Evolutionary conservation across 1,284 basidiomycete species (phyloP).

Genomic region (Apiotrichum siamense): DNA sequence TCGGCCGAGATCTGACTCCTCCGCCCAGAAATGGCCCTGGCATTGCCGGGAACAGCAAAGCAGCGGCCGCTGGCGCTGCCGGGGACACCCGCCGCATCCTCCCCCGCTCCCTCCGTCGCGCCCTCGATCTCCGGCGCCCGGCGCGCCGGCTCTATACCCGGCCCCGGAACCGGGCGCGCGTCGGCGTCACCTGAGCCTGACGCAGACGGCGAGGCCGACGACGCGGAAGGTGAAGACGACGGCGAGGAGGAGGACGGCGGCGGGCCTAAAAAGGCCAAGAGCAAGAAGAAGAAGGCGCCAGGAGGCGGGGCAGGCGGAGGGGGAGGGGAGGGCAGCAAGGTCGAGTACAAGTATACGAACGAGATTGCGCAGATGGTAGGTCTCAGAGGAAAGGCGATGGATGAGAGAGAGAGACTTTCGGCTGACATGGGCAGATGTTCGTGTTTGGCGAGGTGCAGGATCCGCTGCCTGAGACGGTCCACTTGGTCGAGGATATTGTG

Average conservation of each 20-base stretch:
- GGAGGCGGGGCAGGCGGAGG: constrained; percentile 2
- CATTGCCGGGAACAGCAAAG: constrained; percentile 12
- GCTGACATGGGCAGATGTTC: constrained; percentile 63
- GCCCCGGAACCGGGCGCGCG: constrained; percentile 1
- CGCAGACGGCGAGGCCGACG: constrained; percentile 34
- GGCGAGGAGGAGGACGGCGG: not conserved
- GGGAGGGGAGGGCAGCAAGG: constrained; percentile 15
- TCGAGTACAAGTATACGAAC: constrained; percentile 64
- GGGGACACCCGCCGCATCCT: not conserved
- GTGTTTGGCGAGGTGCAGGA: constrained; percentile 94
- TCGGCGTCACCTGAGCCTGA: constrained; percentile 27
- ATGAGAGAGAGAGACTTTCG: not conserved
- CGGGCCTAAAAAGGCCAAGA: constrained; percentile 15
- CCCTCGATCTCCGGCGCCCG: not conserved
- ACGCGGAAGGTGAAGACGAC: constrained; percentile 14
- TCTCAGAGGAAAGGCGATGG: not conserved
- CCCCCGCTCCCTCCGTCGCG: constrained; percentile 2
- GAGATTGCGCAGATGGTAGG: constrained; percentile 77
- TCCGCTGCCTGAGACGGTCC: constrained; percentile 77
- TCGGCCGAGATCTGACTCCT: not conserved
- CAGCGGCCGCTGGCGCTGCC: constrained; percentile 18
- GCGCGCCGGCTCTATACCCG: not conserved
- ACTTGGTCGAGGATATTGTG: constrained; percentile 93
- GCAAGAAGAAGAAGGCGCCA: constrained; percentile 26
- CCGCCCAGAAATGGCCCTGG: constrained; percentile 5